These are phyloP conservation scores for Candida ponderosae DNA, from an alignment of 805 yeast genomes.

Conservation along the genomic window DNA sequence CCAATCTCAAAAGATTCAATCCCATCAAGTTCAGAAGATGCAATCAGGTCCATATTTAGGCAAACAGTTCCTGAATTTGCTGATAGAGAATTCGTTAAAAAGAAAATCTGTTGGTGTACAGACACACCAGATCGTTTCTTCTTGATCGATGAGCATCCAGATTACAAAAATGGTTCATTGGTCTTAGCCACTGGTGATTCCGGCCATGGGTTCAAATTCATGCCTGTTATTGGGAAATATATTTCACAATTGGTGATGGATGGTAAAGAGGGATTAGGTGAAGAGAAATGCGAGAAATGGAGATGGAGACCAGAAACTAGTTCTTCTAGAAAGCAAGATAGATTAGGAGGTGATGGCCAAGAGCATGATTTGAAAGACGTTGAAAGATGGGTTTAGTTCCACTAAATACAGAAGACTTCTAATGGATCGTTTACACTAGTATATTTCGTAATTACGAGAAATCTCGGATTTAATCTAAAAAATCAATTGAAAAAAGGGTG, in stretches of 20 bases:
- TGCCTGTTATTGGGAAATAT: slow-evolving; percentile 20
- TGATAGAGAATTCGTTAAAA: slow-evolving; percentile 14
- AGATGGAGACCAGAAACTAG: slow-evolving; percentile 21
- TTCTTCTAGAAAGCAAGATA: slow-evolving; percentile 1
- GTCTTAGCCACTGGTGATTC: slow-evolving; percentile 21
- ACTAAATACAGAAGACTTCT: no score
- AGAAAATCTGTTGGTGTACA: slow-evolving; percentile 22
- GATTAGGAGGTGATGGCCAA: slow-evolving; percentile 3
- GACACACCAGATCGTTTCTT: slow-evolving; percentile 19
- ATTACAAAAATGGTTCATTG: slow-evolving; percentile 4
- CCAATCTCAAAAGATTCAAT: slow-evolving; percentile 16
- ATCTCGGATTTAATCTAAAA: no score
- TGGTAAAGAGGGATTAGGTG: slow-evolving; percentile 16
- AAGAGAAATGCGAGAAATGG: slow-evolving; percentile 15
- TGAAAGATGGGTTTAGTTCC: no score
- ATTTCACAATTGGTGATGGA: slow-evolving; percentile 16
- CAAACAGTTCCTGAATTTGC: slow-evolving; percentile 21
- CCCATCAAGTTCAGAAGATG: slow-evolving; percentile 17
- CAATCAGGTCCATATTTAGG: slow-evolving; percentile 17
- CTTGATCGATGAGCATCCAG: slow-evolving; percentile 14
- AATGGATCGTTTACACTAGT: no score
- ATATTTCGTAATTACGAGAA: no score
- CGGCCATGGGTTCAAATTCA: slow-evolving; percentile 20
- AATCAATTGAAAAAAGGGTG: no score
- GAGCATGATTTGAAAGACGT: no score